Evolutionary conservation across 805 yeast species (phyloP), one percentile per base, ranked within the genome.

Genomic region (Candida loeiensis): DNA sequence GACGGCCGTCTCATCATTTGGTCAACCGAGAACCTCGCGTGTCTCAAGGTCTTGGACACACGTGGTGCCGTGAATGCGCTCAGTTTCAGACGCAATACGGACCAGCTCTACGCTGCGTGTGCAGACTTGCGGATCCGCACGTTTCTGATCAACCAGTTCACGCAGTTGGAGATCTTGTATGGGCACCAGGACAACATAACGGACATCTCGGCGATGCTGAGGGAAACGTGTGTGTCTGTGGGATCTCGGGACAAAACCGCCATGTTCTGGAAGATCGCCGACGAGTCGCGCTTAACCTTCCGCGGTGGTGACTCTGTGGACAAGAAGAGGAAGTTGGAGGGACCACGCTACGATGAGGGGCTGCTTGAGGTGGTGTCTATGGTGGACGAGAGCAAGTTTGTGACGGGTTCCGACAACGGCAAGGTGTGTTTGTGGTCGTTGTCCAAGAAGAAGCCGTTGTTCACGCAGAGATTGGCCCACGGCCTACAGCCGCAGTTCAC

Each of bases 371-470:
- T 85, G 55, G 93, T 90, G 24, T 69, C 85, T 9, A 89, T 90
- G 96, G 64, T 86, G 40, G 99, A 93, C 62, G 95, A 90, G 61
- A 78, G 89, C 19, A 89, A 85, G 59, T 93, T 93, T 57, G 80
- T 93, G 34, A 90, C 98, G 1, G 98, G 98, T 4, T 82, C 95
- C 12, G 99, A 93, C 58, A 91, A 90, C 58, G 99, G 99, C 31
- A 85, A 79, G 55, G 64, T 93, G 22, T 67, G 86, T n/a, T 69
- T 93, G 45, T 93, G 99, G 99, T 80, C 96, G 2, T 65, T 84
- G 42, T 81, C 86, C 18, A 88, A 88, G 65, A 93, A 93, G 75
- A 90, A 88, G 63, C 95, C 98, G 12, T 64, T 85, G 20, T 82
- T 62, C 59, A 79, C 80, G 2, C 63, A 74, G 45, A 75, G 93